Conservation (phyloP, 2,329 filamentous ascomycete species). For the Corinectria fuckeliana region DNA sequence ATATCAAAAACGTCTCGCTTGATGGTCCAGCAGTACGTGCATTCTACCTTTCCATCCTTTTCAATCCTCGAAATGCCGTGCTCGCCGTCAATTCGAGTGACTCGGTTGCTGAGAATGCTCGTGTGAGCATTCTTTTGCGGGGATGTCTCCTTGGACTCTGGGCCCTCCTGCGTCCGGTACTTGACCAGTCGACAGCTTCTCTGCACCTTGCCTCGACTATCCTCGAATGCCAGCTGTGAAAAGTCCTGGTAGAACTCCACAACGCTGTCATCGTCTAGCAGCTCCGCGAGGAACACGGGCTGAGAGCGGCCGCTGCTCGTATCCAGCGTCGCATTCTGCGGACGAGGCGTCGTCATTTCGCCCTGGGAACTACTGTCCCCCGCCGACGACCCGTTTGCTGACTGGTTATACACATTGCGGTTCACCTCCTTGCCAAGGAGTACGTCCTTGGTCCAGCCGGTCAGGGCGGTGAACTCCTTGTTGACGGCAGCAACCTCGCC, state of each 20-base stretch:
- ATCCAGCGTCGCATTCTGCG: slow-evolving; percentile 53
- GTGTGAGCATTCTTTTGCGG: slow-evolving; percentile 53
- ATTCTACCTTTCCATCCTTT: slow-evolving; percentile 90
- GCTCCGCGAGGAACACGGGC: slow-evolving; percentile 88
- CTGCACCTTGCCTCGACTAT: slow-evolving; percentile 84
- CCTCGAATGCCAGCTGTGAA: slow-evolving; percentile 88
- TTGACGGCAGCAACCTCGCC: slow-evolving; percentile 95
- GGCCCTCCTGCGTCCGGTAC: slow-evolving; percentile 77
- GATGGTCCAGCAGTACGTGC: slow-evolving; percentile 96
- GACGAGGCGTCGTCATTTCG: slow-evolving; percentile 59
- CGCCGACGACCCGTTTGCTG: slow-evolving; percentile 52
- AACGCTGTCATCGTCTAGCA: slow-evolving; percentile 92
- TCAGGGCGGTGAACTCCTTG: slow-evolving; percentile 95
- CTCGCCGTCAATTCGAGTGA: slow-evolving; percentile 71
- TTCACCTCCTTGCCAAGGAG: slow-evolving; percentile 88
- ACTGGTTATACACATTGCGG: slow-evolving; percentile 63
- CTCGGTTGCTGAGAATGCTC: slow-evolving; percentile 63
- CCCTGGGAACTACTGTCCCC: slow-evolving; percentile 41
- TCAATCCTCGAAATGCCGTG: slow-evolving; percentile 83
- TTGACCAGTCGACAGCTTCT: slow-evolving; percentile 87
- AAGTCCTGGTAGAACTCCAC: slow-evolving; percentile 97
- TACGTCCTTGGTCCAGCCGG: slow-evolving; percentile 91
- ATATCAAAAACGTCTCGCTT: slow-evolving; percentile 98
- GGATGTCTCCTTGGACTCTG: slow-evolving; percentile 48
- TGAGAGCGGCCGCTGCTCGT: slow-evolving; percentile 62